Base-by-base conservation (phyloP, 148 eudicot genomes). In the Spergularia marina region DNA sequence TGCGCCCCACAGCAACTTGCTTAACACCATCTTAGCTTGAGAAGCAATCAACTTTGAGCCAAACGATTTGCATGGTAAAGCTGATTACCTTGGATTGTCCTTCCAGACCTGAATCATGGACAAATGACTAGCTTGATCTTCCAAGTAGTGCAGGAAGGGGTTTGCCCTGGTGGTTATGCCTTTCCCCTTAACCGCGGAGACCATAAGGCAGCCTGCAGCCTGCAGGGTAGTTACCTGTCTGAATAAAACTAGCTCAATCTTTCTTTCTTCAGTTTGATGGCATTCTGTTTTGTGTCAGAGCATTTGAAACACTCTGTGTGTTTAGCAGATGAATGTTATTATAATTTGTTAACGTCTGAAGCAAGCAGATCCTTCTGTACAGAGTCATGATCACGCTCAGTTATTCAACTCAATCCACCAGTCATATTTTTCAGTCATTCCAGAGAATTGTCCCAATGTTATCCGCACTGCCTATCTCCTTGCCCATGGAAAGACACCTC, bases 1-100 rank as follows among this genome's bases (percentile, higher is more conserved):
- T 70, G 36, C 63, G 65, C 74, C 74, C 82, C 82, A 79, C 82
- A 51, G 3, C 68, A 56, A 65, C 81, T 65, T 36, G 40, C 73
- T 51, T 69, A 60, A 66, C 66, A 73, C 68, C 59, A 44, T 53
- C 60, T 77, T 70, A 58, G 39, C 65, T 65, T 23, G 16, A 65
- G 54, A 15, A 63, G 17, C 49, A 61, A 60, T n/a, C 6, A 57
- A 53, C 49, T 13, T 17, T 16, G n/a, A 57, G 23, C n/a, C 47
- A 73, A 59, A 54, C 44, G 14, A 21, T 40, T 60, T 66, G 60
- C 34, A 51, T 5, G n/a, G 20, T 52, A 1, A 41, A 23, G 2
- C 11, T 44, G 10, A 15, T 10, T 63, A 63, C 59, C 77, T 49
- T n/a, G 70, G 23, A 62, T 51, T 14, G n/a, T 65, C 16, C 52